phyloP scores from a whole-genome alignment of 768 basidiomycete species.

The Lactarius tabidus region DNA sequence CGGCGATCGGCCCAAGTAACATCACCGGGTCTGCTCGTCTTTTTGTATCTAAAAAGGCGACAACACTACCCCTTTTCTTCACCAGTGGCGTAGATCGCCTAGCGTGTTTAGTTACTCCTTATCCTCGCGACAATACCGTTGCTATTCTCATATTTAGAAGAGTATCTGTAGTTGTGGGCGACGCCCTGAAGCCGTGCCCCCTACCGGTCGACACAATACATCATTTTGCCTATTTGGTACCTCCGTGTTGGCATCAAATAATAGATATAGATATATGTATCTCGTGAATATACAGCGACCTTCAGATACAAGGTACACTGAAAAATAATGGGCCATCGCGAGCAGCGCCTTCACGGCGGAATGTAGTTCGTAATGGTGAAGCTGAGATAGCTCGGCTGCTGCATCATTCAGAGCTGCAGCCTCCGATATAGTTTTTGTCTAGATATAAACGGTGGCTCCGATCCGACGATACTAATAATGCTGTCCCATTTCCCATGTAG shows the following conservation, averaged over 20 bases:
- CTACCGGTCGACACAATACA: neutral
- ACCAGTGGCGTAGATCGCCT: neutral
- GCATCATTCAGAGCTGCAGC: neutral
- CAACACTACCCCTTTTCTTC: neutral
- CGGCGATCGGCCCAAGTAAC: neutral
- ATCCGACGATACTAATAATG: slow-evolving; percentile 12
- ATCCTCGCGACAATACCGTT: neutral
- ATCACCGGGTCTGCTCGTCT: neutral
- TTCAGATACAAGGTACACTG: neutral
- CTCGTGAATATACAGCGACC: neutral
- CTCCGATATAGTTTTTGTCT: neutral
- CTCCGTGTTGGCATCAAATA: neutral
- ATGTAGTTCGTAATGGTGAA: neutral
- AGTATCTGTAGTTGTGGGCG: neutral
- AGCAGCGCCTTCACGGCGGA: neutral
- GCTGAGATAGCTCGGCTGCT: neutral
- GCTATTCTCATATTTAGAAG: neutral
- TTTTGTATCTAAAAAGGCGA: neutral
- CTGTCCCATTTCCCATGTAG: slow-evolving; percentile 7
- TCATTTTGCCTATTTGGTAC: neutral
- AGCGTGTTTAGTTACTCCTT: neutral
- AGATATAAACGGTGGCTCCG: neutral
- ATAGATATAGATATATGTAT: neutral
- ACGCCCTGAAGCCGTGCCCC: neutral
- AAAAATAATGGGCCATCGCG: neutral